These are phyloP conservation scores for Periconia macrospinosa DNA, from an alignment of 2,329 filamentous ascomycete genomes.

Conservation along the genomic window DNA sequence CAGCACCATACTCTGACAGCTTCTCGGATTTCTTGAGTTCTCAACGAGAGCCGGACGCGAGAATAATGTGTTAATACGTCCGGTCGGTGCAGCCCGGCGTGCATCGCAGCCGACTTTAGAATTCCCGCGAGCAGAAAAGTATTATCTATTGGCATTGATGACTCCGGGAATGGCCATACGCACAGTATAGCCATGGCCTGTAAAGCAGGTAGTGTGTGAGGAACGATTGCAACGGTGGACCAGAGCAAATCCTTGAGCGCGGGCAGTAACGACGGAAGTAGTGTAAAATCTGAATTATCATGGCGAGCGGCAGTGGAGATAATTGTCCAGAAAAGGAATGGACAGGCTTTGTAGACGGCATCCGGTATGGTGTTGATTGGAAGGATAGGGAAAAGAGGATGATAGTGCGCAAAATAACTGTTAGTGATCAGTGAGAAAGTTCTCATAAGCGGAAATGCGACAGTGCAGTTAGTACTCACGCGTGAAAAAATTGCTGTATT, in stretches of 20 bases:
- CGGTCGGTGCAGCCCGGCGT: not conserved
- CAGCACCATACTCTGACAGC: not conserved
- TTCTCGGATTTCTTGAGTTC: not conserved
- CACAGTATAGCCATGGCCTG: not conserved
- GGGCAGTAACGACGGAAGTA: not conserved
- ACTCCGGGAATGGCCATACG: not conserved
- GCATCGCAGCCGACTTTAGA: not conserved
- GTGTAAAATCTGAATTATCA: not conserved
- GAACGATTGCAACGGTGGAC: not conserved
- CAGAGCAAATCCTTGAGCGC: not conserved
- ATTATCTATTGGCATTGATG: not conserved
- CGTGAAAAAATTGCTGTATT: no score
- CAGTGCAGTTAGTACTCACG: no score
- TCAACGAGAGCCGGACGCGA: not conserved
- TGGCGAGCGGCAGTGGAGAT: slow-evolving; percentile 27
- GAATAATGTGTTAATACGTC: not conserved
- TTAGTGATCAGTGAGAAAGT: no score
- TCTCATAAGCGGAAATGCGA: no score
- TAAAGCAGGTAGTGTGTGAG: not conserved
- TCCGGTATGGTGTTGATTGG: not conserved
- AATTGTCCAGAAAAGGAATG: slow-evolving; percentile 34
- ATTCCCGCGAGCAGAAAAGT: not conserved
- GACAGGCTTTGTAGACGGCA: slow-evolving; percentile 12
- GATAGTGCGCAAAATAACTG: no score
- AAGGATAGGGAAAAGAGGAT: not conserved